phyloP scores from a whole-genome alignment of 768 basidiomycete genomes.

The Russula emetica region DNA sequence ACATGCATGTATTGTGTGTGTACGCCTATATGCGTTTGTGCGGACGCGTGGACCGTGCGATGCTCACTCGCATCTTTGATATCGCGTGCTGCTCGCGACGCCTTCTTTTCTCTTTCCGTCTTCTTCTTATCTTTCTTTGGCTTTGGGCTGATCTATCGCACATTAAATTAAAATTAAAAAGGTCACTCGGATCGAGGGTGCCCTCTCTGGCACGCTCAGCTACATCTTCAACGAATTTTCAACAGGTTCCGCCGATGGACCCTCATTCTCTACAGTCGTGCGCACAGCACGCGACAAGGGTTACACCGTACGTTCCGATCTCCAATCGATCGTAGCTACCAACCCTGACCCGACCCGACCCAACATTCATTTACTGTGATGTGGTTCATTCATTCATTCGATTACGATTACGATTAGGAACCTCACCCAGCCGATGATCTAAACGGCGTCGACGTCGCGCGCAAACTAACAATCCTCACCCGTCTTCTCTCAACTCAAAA shows the following conservation, averaged over 20 bases:
- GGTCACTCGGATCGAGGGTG: conserved; percentile 92
- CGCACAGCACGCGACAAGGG: conserved; percentile 85
- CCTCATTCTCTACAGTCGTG: conserved; percentile 86
- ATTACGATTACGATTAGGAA: conserved; percentile 49
- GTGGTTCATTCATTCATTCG: not conserved
- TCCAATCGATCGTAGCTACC: not conserved
- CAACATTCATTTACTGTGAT: too few species aligned
- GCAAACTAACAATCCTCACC: conserved; percentile 93
- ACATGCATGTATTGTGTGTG: not conserved
- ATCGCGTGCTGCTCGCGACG: not conserved
- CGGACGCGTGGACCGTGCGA: not conserved
- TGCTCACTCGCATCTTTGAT: not conserved
- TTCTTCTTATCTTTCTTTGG: not conserved
- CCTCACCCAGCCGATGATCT: conserved; percentile 97
- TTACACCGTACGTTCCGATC: conserved; percentile 67
- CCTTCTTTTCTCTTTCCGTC: not conserved
- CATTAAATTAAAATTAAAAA: conserved; percentile 31
- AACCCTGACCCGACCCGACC: too few species aligned
- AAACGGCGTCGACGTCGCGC: conserved; percentile 93
- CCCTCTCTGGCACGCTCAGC: conserved; percentile 95
- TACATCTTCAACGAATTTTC: conserved; percentile 99
- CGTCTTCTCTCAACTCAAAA: conserved; percentile 55
- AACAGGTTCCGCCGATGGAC: conserved; percentile 60
- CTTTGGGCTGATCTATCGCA: not conserved
- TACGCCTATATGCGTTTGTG: too few species aligned